Evolutionary conservation across 768 basidiomycete species (phyloP).

Genomic region (Tylopilus rubrobrunneus): DNA sequence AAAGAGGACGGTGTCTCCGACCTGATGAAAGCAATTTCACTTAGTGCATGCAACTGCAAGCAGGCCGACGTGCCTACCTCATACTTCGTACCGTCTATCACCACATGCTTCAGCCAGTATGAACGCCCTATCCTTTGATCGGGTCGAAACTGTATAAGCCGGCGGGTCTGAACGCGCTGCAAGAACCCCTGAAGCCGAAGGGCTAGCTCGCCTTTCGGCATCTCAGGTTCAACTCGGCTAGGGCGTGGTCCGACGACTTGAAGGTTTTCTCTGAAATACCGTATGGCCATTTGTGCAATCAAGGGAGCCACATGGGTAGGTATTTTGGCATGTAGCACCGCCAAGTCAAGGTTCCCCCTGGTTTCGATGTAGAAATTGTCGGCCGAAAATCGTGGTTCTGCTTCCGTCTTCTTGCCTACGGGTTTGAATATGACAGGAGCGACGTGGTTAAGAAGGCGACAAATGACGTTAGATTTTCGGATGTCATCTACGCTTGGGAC

Average conservation of each 20-base stretch:
- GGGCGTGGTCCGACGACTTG: slow-evolving; percentile 44
- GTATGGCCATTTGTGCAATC: slow-evolving; percentile 48
- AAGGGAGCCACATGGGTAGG: slow-evolving; percentile 61
- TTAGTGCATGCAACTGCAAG: background rate
- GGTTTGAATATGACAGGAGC: slow-evolving; percentile 14
- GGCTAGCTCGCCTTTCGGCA: slow-evolving; percentile 8
- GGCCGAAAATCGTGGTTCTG: background rate
- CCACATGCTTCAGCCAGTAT: slow-evolving; percentile 37
- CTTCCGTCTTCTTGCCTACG: slow-evolving; percentile 1
- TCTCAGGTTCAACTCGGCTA: slow-evolving; percentile 15
- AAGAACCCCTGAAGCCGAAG: slow-evolving; percentile 22
- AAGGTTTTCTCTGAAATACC: slow-evolving; percentile 53
- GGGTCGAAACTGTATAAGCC: slow-evolving; percentile 16
- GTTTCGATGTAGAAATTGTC: slow-evolving; percentile 3
- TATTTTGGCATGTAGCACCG: slow-evolving; percentile 53
- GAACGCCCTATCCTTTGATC: slow-evolving; percentile 36
- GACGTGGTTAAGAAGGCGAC: slow-evolving; percentile 12
- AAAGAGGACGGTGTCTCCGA: slow-evolving; percentile 61
- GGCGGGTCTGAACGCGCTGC: slow-evolving; percentile 12
- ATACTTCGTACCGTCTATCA: slow-evolving; percentile 43
- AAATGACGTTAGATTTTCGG: slow-evolving; percentile 19
- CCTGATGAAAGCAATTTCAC: slow-evolving; percentile 33
- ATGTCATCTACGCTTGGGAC: slow-evolving; percentile 19
- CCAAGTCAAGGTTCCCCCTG: slow-evolving; percentile 49
- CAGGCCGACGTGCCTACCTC: slow-evolving; percentile 30